Evolutionary conservation across 345 rosid genomes (phyloP), one percentile per base, ranked within the genome.

Genomic region (Boechera retrofracta): DNA sequence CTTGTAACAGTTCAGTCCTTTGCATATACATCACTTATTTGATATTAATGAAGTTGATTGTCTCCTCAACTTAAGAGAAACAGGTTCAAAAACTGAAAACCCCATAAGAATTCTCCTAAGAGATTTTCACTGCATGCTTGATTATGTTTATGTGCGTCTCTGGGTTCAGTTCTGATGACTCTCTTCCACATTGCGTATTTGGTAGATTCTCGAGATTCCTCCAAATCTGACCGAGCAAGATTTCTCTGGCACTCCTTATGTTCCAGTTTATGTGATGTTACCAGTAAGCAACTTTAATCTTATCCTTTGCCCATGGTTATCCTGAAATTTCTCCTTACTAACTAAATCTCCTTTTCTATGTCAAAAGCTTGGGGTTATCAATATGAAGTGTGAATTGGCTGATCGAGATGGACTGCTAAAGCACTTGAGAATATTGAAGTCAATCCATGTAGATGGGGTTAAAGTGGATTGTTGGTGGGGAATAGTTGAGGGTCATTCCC

Each of bases 401-500:
- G 97, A 96, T 83, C 93, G 92, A 63, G 96, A 93, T 70, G 87
- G 93, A 74, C 71, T 95, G 78, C 82, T 86, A 67, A 91, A 89
- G 84, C 94, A 91, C 81, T 85, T 95, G 54, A 86, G 89, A 81
- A 79, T 81, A 48, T 84, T 96, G 85, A 91, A 91, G 77, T 86
- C 99, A 69, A 75, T 88, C 68, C 87, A 85, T 71, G 84, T 89
- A 31, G 97, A 96, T 82, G 98, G 99, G 35, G 86, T 93, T 55
- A 86, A 84, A 86, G 92, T 91, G 67, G 93, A 96, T 78, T 96
- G 99, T 83, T 96, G 99, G 99, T 93, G 99, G 99, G 99, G 99
- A 70, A 89, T 95, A 80, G 98, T 90, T 31, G 98, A 96, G 85
- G 94, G 93, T 65, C 91, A 88, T 80, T 82, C 85, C 51, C 98